These are phyloP conservation scores for Vigna trinervia DNA, from an alignment of 306 rosid species.

Conservation along the genomic window DNA sequence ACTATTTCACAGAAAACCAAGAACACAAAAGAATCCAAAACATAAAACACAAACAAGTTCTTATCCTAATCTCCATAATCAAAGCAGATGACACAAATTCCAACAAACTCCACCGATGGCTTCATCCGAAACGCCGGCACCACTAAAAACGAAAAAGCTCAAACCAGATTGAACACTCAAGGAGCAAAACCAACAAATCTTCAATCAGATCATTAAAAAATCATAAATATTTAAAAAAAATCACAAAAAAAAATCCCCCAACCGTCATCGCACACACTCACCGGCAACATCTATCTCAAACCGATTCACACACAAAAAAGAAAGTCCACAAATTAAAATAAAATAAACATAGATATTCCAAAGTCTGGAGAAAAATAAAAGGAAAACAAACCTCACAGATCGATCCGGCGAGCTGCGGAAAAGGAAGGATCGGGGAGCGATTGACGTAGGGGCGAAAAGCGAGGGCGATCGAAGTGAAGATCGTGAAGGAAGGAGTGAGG, in stretches of 20 bases:
- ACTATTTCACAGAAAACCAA: constrained; percentile 7
- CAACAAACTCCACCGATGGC: constrained; percentile 40
- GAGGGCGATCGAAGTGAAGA: constrained; percentile 47
- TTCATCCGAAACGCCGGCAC: constrained; percentile 17
- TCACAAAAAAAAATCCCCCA: neutral
- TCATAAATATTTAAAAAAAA: neutral
- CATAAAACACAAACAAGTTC: constrained; percentile 17
- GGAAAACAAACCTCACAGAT: constrained; percentile 56
- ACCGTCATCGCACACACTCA: constrained; percentile 34
- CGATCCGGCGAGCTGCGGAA: constrained; percentile 45
- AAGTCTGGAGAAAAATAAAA: neutral
- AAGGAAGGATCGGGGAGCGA: constrained; percentile 53
- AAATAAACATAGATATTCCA: constrained; percentile 3
- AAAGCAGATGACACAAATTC: constrained; percentile 40
- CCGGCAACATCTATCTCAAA: constrained; percentile 30
- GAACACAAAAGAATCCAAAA: constrained; percentile 2
- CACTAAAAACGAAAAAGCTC: neutral
- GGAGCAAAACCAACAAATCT: constrained; percentile 25
- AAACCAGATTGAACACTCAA: constrained; percentile 23
- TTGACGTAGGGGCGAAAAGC: neutral
- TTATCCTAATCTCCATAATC: constrained; percentile 35
- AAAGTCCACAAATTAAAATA: neutral
- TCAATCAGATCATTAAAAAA: constrained; percentile 55
- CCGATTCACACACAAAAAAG: constrained; percentile 3
- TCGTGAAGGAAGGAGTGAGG: constrained; percentile 40